A percentile compares a stretch with the other conserved stretches of the same genome.
phyloP scores from a whole-genome alignment of 768 basidiomycete species.

The Cubamyces lactineus region DNA sequence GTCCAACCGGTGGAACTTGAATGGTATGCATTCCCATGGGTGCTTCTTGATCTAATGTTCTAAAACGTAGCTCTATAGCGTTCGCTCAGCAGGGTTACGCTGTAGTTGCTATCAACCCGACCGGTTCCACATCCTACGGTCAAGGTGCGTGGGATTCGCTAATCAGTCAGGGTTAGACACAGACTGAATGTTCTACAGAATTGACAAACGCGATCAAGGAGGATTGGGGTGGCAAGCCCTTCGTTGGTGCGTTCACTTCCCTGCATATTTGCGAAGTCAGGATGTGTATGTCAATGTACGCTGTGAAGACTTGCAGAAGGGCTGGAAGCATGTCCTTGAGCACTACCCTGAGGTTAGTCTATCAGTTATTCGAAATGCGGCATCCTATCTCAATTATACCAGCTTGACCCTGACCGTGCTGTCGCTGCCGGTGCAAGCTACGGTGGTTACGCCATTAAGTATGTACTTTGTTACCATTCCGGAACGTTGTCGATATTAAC shows the following conservation, averaged over 20 bases:
- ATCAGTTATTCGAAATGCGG: background rate
- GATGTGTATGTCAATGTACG: background rate
- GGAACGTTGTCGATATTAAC: conserved; percentile 4
- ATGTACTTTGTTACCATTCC: conserved; percentile 27
- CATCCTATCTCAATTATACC: background rate
- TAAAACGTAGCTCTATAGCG: conserved; percentile 9
- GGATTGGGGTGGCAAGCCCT: conserved; percentile 89
- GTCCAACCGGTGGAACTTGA: conserved; percentile 93
- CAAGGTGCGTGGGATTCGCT: conserved; percentile 49
- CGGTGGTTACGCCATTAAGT: conserved; percentile 86
- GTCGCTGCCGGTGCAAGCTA: conserved; percentile 50
- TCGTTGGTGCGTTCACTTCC: conserved; percentile 55
- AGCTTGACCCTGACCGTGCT: conserved; percentile 72
- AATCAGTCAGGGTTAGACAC: too few species aligned
- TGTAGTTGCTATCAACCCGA: conserved; percentile 87
- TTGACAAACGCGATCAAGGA: conserved; percentile 79
- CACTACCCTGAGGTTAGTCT: conserved; percentile 65
- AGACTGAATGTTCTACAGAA: conserved; percentile 43
- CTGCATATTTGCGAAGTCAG: background rate
- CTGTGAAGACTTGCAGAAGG: conserved; percentile 57
- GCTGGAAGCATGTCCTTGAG: conserved; percentile 72
- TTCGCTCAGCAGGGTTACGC: conserved; percentile 92
- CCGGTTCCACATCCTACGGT: conserved; percentile 91
- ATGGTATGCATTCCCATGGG: conserved; percentile 46
- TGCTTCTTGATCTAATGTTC: background rate